A percentile compares a stretch with the other conserved stretches of the same genome.
phyloP scores from a whole-genome alignment of 371 early-diverging fungal genomes.

The Mortierella sp. region DNA sequence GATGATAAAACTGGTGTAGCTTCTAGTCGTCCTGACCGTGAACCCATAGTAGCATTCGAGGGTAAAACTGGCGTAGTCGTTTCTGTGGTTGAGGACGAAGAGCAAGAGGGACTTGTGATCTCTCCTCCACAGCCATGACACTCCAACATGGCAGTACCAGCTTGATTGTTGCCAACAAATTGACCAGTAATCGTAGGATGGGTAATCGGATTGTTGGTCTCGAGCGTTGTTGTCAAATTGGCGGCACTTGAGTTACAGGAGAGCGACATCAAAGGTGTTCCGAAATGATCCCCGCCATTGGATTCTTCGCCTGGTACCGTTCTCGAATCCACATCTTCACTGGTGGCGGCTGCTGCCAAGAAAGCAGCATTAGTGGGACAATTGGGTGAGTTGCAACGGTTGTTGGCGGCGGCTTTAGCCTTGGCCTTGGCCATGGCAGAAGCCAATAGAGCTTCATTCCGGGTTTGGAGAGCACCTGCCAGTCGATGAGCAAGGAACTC shows the following conservation, averaged over 20 bases:
- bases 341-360: background rate
- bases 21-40: background rate
- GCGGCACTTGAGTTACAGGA: constrained; percentile 12
- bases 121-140: constrained; percentile 23
- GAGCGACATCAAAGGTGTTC: constrained; percentile 11
- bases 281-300: background rate
- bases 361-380: constrained; percentile 9
- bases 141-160: constrained; percentile 8
- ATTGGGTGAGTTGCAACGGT: constrained; percentile 28
- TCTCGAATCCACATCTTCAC: background rate
- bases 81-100: no score
- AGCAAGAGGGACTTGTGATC: background rate
- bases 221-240: constrained; percentile 11
- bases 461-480: constrained; percentile 18
- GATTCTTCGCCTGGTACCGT: no score
- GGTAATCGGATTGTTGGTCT: constrained; percentile 12
- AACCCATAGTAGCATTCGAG: background rate
- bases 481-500: constrained; percentile 23
- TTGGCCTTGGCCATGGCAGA: constrained; percentile 20
- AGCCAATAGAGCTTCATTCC: constrained; percentile 28
- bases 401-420: constrained; percentile 5
- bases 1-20: background rate
- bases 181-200: no score
- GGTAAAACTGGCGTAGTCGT: background rate
- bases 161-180: background rate